Evolutionary conservation across 2,329 filamentous ascomycete species (phyloP), one percentile per base, ranked within the genome.

Genomic region (Venturiaceae sp.): DNA sequence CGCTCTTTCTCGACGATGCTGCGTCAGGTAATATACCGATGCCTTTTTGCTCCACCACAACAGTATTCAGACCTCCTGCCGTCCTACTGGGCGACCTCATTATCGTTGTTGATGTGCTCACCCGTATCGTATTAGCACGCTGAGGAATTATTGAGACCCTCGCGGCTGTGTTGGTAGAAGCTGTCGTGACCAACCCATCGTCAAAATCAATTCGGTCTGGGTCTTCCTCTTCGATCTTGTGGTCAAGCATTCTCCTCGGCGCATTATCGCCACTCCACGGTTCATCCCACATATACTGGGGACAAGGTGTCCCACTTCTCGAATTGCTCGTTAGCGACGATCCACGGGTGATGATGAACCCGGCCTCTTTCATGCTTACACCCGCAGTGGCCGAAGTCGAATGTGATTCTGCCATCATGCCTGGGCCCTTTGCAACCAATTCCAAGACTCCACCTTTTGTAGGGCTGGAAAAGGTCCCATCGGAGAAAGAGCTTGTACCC

Each of bases 201-300:
- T 26, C 41, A 13, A 46, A 13, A 26, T 46, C 41, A 11, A 46
- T 23, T 23, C 14, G 23, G 21, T 37, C 36, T 37, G 19, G 19
- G 21, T 26, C 41, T 13, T 46, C 41, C 21, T 46, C 41, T 9
- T 46, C 41, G 28, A 46, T 46, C 41, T 46, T 46, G 5, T 7
- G 14, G 3, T 46, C 21, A 46, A 26, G 19, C 41, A 26, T 53
- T 26, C 11, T 23, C 19, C 28, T 53, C 11, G 47, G 47, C 16
- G 28, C 47, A n/a, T 53, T 53, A 26, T 53, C 32, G 26, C 47
- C 47, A 23, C 16, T 53, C 28, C 28, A 53, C 3, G 47, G 47
- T 33, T 53, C 47, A 26, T 53, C 47, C 47, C 47, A 53, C 47
- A 53, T 33, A 28, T 53, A 53, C 37, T 41, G 37, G n/a, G 23